Evolutionary conservation across 208 protist genomes (phyloP), one percentile per base, ranked within the genome.

Genomic region (Leptomonas seymouri): DNA sequence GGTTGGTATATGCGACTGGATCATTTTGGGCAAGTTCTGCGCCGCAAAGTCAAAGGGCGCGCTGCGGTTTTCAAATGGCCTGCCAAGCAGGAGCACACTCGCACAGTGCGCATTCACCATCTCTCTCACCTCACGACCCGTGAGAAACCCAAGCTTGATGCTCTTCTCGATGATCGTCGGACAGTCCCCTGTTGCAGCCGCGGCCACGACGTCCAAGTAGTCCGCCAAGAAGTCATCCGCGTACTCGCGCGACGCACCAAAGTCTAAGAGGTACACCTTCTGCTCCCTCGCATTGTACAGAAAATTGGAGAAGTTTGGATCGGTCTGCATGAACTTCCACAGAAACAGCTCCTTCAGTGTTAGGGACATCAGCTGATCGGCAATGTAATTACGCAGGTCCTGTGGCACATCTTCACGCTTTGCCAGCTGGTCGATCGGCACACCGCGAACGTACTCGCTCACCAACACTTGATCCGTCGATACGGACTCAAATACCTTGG

Each of bases 271-370:
- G 51, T 91, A 63, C 28, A 97, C 71, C 45, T 58, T 63, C 12
- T 90, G 58, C 1, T 74, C 87, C 6, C 90, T 74, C 9, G 75
- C 71, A 55, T 98, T 90, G 60, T 97, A 98, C 21, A 99, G 64
- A 75, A 99, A 99, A 74, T 99, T 99, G 25, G 93, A 81, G 73
- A 91, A 99, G 82, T 99, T 99, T 16, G 98, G 98, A 66, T 99
- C 98, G 0, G 96, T 98, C 77, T 99, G 98, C 98, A 99, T 99
- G 63, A 97, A 98, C n/a, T 73, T 67, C 83, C 95, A 99, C 49
- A 86, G 61, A 67, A 99, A 99, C 9, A 99, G 71, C 68, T 99
- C 98, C 0, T 83, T 78, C 45, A 99, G 71, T 12, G 86, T 94
- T 4, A 94, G 74, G 15, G 66, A 76, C 65, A 99, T 69, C 48